These are phyloP conservation scores for Pilasporangium apinafurcum DNA, from an alignment of 352 stramenopile species.

Conservation along the genomic window DNA sequence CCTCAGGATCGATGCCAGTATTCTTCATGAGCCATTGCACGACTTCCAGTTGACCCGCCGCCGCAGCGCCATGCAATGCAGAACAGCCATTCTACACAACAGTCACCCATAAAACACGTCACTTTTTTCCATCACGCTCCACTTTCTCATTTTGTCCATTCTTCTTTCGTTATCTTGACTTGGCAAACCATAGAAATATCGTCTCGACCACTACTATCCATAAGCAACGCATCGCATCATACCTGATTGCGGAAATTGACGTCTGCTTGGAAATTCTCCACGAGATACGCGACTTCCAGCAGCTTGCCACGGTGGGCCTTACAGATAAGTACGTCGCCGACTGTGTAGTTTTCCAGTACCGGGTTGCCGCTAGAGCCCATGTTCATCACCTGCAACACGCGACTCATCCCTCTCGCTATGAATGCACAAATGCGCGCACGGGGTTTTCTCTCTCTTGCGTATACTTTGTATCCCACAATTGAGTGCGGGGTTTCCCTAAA, in stretches of 20 bases:
- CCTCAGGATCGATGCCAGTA: conserved; percentile 47
- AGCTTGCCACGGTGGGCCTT: conserved; percentile 83
- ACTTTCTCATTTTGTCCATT: no score
- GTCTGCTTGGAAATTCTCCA: conserved; percentile 70
- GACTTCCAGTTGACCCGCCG: conserved; percentile 73
- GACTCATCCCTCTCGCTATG: no score
- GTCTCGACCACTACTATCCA: no score
- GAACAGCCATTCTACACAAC: conserved; percentile 67
- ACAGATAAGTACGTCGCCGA: conserved; percentile 83
- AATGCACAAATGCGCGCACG: no score
- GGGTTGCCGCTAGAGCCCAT: conserved; percentile 37
- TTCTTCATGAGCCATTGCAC: conserved; percentile 73
- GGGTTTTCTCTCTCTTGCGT: no score
- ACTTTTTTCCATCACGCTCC: background rate
- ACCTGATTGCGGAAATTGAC: conserved; percentile 87
- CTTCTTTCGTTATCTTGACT: no score
- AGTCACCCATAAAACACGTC: background rate
- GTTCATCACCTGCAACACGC: conserved; percentile 58
- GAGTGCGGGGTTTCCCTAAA: no score
- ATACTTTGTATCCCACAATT: no score
- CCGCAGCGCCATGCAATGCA: conserved; percentile 66
- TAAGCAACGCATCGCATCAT: background rate
- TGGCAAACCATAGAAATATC: no score
- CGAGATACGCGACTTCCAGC: conserved; percentile 65
- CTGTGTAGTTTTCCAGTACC: conserved; percentile 68